These are phyloP conservation scores for Trichoderma asperelloides DNA, from an alignment of 495 filamentous ascomycete genomes.

Conservation along the genomic window DNA sequence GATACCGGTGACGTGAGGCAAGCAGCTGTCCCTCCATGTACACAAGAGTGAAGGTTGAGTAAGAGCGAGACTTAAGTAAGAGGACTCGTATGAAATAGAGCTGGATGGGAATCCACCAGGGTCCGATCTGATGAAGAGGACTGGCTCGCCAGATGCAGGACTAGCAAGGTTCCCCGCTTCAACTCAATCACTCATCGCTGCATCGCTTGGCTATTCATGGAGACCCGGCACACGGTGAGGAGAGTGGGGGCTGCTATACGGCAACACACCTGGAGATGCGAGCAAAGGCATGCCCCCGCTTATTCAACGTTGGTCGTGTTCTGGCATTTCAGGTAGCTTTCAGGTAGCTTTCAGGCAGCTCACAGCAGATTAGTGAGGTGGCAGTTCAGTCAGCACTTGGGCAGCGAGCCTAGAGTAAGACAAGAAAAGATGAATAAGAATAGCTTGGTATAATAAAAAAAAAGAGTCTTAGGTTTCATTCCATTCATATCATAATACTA, in stretches of 20 bases:
- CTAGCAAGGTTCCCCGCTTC: slow-evolving; percentile 3
- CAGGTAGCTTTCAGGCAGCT: background rate
- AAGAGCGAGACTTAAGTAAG: background rate
- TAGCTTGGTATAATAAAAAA: background rate
- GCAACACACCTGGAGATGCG: background rate
- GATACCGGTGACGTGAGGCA: background rate
- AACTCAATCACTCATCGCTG: background rate
- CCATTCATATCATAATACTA: slow-evolving; percentile 8
- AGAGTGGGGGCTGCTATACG: background rate
- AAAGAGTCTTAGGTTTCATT: background rate
- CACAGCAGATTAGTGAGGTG: background rate
- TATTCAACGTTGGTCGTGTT: background rate
- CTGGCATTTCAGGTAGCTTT: background rate
- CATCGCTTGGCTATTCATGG: background rate
- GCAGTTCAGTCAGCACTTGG: background rate
- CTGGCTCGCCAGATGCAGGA: background rate
- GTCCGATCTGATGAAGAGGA: background rate
- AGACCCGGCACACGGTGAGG: background rate
- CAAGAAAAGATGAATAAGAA: background rate
- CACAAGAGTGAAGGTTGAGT: background rate
- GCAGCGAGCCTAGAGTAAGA: background rate
- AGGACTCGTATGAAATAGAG: background rate
- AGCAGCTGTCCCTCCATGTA: background rate
- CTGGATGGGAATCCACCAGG: background rate
- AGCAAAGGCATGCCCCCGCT: background rate